Conservation (phyloP, 83 land plant species). For the Picea engelmannii region DNA sequence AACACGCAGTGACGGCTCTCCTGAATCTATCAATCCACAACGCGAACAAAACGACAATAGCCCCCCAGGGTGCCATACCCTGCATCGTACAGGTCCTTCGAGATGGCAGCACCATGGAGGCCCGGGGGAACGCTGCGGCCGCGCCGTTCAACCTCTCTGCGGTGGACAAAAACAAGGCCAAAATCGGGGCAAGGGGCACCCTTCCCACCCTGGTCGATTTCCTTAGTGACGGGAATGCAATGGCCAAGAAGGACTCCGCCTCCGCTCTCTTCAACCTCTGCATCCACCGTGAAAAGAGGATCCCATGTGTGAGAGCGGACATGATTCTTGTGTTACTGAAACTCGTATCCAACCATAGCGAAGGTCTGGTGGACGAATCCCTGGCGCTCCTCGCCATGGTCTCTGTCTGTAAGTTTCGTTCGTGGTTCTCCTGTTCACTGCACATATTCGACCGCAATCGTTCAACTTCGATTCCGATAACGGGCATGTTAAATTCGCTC, state of each 20-base stretch:
- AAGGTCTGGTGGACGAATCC: conserved; percentile 53
- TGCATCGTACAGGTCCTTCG: conserved; percentile 46
- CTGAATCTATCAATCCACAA: conserved; percentile 71
- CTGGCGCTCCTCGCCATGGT: conserved; percentile 67
- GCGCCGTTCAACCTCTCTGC: conserved; percentile 3
- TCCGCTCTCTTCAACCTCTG: conserved; percentile 73
- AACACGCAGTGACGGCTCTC: conserved; percentile 61
- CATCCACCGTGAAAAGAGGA: conserved; percentile 56
- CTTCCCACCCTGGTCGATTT: conserved; percentile 58
- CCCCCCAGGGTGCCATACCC: conserved; percentile 61
- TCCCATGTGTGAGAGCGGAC: conserved; percentile 63
- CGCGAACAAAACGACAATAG: conserved; percentile 64
- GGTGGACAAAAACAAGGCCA: conserved; percentile 69
- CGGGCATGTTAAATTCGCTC: no score
- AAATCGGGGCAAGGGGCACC: conserved; percentile 66
- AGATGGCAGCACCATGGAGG: conserved; percentile 39
- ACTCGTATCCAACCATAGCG: conserved; percentile 27
- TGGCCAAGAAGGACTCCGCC: conserved; percentile 75
- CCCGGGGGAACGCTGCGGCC: conserved; percentile 58
- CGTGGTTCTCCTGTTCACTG: no score
- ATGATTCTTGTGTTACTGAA: conserved; percentile 43
- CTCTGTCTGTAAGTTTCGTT: conserved; percentile 5
- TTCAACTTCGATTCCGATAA: no score
- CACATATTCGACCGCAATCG: no score
- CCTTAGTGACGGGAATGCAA: conserved; percentile 40